These are phyloP conservation scores for Skeletonema potamos DNA, from an alignment of 108 stramenopile genomes.

Conservation along the genomic window DNA sequence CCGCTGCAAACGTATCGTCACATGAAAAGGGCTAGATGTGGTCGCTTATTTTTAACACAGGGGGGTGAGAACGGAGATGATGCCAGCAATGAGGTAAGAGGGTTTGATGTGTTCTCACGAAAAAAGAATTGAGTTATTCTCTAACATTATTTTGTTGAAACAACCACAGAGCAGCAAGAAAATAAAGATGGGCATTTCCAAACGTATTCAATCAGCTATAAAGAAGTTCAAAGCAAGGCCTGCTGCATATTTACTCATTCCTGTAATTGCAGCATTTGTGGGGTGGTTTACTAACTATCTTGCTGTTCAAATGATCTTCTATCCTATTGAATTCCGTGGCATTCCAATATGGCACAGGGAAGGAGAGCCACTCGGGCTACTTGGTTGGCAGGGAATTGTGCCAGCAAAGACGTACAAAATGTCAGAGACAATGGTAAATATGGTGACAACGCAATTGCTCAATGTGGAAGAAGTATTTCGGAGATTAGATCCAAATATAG, in stretches of 20 bases:
- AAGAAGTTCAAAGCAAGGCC: conserved; percentile 67
- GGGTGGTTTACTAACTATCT: conserved; percentile 95
- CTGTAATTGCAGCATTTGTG: conserved; percentile 87
- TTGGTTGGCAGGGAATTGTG: conserved; percentile 92
- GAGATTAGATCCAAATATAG: conserved; percentile 62
- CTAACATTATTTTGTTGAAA: background rate
- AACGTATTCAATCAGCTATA: conserved; percentile 32
- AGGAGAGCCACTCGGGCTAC: conserved; percentile 69
- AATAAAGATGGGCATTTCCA: background rate
- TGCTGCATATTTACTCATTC: conserved; percentile 79
- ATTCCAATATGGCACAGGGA: conserved; percentile 63
- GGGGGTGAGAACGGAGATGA: background rate
- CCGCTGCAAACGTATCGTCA: background rate
- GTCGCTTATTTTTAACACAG: background rate
- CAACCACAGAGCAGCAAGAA: background rate
- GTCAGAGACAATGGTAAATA: conserved; percentile 79
- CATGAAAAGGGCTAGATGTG: background rate
- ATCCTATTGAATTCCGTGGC: conserved; percentile 79
- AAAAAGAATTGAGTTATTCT: too few species aligned
- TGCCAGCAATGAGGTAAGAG: background rate
- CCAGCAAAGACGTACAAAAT: conserved; percentile 86
- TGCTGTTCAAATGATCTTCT: conserved; percentile 91
- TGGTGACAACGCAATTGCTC: conserved; percentile 84
- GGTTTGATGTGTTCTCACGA: background rate
- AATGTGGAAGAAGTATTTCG: conserved; percentile 79